A percentile compares a stretch with the other conserved stretches of the same genome.
These are phyloP conservation scores for Juncus effusus DNA, from an alignment of 176 grass and related monocot genomes.

Conservation along the genomic window DNA sequence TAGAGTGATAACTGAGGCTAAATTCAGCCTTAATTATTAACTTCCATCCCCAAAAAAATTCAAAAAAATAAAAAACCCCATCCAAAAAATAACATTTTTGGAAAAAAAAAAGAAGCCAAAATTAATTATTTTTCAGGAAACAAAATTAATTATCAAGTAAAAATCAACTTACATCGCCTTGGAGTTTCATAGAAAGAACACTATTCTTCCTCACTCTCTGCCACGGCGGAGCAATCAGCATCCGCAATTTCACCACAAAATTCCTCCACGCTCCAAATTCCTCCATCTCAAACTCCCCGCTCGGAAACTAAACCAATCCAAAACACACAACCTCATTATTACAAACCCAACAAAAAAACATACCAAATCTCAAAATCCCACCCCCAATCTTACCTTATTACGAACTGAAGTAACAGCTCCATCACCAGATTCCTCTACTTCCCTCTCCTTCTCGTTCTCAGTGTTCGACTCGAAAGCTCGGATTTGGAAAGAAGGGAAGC, in stretches of 20 bases:
- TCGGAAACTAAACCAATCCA: conserved; percentile 13
- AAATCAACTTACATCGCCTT: conserved; percentile 32
- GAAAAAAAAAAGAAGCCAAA: neutral
- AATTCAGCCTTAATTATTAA: too few species aligned
- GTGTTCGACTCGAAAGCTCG: conserved; percentile 39
- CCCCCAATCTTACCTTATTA: conserved; percentile 37
- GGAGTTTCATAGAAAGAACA: conserved; percentile 78
- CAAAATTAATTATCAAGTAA: neutral
- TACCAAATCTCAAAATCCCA: conserved; percentile 16
- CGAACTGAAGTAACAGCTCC: conserved; percentile 13
- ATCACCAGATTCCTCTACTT: conserved; percentile 28
- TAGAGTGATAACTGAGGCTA: too few species aligned
- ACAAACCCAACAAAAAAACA: too few species aligned
- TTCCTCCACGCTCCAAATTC: conserved; percentile 44
- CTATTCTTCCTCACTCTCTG: conserved; percentile 69
- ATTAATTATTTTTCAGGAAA: neutral
- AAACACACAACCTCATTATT: too few species aligned
- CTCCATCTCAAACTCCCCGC: conserved; percentile 76
- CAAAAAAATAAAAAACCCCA: too few species aligned
- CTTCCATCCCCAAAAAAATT: too few species aligned
- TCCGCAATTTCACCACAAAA: conserved; percentile 32
- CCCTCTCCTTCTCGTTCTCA: conserved; percentile 32
- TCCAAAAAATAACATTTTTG: too few species aligned
- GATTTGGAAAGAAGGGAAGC: conserved; percentile 32
- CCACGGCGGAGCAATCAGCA: conserved; percentile 67